Conservation (phyloP, 805 yeast species). For the Saccharomycopsis fermentans region DNA sequence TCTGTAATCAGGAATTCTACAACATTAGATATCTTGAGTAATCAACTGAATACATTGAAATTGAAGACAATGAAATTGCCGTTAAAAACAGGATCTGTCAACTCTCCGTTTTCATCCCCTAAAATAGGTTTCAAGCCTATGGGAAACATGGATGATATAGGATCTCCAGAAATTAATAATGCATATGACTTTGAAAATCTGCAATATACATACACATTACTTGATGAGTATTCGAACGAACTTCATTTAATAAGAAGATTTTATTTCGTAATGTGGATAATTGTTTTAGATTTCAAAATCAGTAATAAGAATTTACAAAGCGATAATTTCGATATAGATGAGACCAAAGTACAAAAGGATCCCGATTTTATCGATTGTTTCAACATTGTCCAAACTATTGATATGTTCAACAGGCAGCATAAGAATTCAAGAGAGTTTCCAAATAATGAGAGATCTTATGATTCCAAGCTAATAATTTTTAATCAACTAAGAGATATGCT, state of each 20-base stretch:
- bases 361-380: neutral
- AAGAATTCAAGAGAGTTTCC: neutral
- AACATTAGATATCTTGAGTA: neutral
- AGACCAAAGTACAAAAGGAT: neutral
- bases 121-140: neutral
- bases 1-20: neutral
- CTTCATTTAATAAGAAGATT: neutral
- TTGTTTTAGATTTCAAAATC: neutral
- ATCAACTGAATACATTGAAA: neutral
- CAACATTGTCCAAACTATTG: neutral
- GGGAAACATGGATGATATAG: neutral
- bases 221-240: neutral
- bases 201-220: neutral
- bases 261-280: neutral
- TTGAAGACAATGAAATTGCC: neutral
- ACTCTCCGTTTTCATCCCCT: neutral
- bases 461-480: neutral
- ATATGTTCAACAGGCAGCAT: neutral
- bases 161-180: too few species aligned
- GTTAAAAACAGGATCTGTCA: neutral
- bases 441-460: neutral
- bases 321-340: neutral
- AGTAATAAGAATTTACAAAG: neutral
- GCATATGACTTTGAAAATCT: neutral
- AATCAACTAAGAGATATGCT: neutral